A percentile compares a stretch with the other conserved stretches of the same genome.
Conservation (phyloP, 2,329 filamentous ascomycete species). For the Ustulina deusta region DNA sequence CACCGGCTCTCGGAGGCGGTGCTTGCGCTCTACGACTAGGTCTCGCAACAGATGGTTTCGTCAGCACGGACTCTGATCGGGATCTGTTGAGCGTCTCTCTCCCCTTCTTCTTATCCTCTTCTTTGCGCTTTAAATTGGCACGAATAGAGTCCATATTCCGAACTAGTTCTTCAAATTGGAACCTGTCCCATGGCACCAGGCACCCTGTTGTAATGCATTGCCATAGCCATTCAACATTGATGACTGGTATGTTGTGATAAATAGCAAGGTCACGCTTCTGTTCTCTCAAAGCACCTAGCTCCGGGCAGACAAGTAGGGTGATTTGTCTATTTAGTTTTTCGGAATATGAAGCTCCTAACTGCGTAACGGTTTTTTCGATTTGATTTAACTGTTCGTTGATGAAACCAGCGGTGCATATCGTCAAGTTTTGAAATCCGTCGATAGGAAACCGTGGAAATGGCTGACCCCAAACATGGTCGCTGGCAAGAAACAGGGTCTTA, state of each 20-base stretch:
- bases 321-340: conserved; percentile 78
- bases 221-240: conserved; percentile 87
- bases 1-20: conserved; percentile 45
- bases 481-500: conserved; percentile 77
- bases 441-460: conserved; percentile 81
- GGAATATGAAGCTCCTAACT: conserved; percentile 84
- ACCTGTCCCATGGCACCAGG: conserved; percentile 60
- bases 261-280: conserved; percentile 85
- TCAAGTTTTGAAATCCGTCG: conserved; percentile 74
- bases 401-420: conserved; percentile 85
- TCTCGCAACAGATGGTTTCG: conserved; percentile 27
- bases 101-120: conserved; percentile 40
- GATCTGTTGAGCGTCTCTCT: conserved; percentile 39
- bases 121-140: conserved; percentile 28
- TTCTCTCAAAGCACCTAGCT: conserved; percentile 65
- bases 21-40: conserved; percentile 35
- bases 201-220: conserved; percentile 74
- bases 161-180: conserved; percentile 61
- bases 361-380: conserved; percentile 78
- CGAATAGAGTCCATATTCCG: conserved; percentile 32
- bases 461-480: conserved; percentile 77
- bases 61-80: conserved; percentile 41
- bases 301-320: conserved; percentile 82
- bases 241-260: conserved; percentile 82
- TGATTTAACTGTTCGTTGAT: conserved; percentile 87